Evolutionary conservation across 139 green algal genomes (phyloP), one percentile per base, ranked within the genome.

Genomic region (Chlorella sp.): DNA sequence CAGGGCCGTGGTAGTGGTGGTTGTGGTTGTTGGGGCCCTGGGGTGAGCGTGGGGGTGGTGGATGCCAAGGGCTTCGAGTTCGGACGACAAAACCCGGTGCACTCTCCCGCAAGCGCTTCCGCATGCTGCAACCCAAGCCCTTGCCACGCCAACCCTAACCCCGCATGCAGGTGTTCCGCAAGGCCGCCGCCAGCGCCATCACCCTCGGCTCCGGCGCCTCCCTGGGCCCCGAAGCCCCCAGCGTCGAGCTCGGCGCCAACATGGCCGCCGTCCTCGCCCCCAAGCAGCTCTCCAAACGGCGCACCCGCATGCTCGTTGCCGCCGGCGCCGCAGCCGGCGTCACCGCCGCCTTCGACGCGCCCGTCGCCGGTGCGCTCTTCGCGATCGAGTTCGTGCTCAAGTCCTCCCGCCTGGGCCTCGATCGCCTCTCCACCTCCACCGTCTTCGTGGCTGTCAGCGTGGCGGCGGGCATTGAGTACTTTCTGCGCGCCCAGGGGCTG

Each of bases 301-400:
- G 76, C 0, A 80, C 89, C 62, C 78, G 88, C 64, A 86, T 93
- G 75, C 83, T 98, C 0, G 36, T 97, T 1, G 94, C 94, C 3
- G 94, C 92, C 26, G 94, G 94, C 20, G 88, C 90, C 1, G 93
- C 91, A 1, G 93, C 93, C 68, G 90, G 92, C 62, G 86, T 97
- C 17, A 91, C 92, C 5, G 92, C 94, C 0, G 94, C 93, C 20
- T 98, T 98, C 83, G 96, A 97, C 75, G 94, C 94, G 0, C 91
- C 94, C 0, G 92, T 97, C 14, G 80, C 90, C 2, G 94, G 92
- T 2, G 90, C 94, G 1, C 93, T 98, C 71, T 98, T 97, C 74
- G 94, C 92, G 24, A 84, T 98, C 3, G 92, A 97, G 82, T 95
- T 88, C 49, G 90, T 96, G 42, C 79, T 96, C 31, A 89, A 80